Conservation (phyloP, 176 grass and related monocot species). For the Juncus inflexus region DNA sequence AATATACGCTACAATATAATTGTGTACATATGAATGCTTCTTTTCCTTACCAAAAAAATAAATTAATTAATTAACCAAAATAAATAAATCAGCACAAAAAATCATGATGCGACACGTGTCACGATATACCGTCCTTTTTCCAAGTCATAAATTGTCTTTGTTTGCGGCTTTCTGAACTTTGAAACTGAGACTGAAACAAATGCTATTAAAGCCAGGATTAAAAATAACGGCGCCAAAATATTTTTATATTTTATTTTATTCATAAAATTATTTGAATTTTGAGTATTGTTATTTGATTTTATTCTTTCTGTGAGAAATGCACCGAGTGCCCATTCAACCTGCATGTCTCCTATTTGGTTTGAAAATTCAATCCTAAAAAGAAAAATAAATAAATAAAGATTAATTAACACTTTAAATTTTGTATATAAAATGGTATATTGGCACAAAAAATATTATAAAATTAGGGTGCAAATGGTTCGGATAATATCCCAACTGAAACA, state of each 20-base stretch:
- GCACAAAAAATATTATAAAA: constrained; percentile 9
- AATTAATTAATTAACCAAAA: background rate
- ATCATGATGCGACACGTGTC: constrained; percentile 48
- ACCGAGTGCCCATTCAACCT: constrained; percentile 75
- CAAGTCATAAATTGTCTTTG: constrained; percentile 86
- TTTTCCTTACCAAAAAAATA: background rate
- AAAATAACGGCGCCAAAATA: constrained; percentile 24
- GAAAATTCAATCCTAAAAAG: constrained; percentile 67
- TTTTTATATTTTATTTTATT: constrained; percentile 25
- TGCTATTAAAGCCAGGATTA: constrained; percentile 35
- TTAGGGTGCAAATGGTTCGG: background rate
- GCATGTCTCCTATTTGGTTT: constrained; percentile 52
- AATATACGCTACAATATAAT: no score
- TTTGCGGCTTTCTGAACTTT: constrained; percentile 66
- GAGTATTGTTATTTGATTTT: background rate
- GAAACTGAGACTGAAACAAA: constrained; percentile 38
- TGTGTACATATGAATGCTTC: no score
- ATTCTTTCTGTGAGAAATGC: constrained; percentile 46
- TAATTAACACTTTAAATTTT: background rate
- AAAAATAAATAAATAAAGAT: background rate
- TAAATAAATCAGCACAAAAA: constrained; percentile 26
- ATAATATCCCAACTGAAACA: background rate
- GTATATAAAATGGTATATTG: background rate
- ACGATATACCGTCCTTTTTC: constrained; percentile 93
- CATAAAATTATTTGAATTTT: background rate